Evolutionary conservation across 2,329 filamentous ascomycete genomes (phyloP), one percentile per base, ranked within the genome.

Genomic region (Sporothrix sp.): DNA sequence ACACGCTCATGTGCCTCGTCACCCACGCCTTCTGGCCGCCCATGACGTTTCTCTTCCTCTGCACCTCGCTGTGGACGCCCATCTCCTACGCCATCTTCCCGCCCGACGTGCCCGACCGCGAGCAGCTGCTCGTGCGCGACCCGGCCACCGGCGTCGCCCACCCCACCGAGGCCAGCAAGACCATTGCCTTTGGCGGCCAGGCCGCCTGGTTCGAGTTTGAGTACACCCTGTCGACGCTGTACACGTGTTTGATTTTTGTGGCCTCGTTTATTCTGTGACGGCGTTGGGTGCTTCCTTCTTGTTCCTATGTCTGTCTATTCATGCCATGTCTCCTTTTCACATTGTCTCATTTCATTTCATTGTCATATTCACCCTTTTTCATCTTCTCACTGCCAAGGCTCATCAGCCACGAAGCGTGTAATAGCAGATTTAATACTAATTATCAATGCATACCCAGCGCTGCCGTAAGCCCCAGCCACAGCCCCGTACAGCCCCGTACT

Each of bases 1-100:
- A 74, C 7, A 63, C 71, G n/a, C 65, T 79, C 16, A 59, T 75
- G 47, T 72, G 71, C 56, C 65, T 82, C 9, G 59, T 82, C 23
- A 80, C 78, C 0, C 77, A 81, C 61, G 76, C 75, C 9, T 76
- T 75, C 64, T 82, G 79, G 78, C 78, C 78, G 8, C 78, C 79
- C 0, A 58, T 81, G 44, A 73, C 76, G 0, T 81, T 78, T 64
- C 57, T 79, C 36, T 74, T 75, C 59, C 68, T 75, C 44, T 72
- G 70, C 66, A 72, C 67, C 36, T 74, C 74, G 2, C 64, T 78
- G 21, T 80, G 75, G 74, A 76, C 71, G 0, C 80, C 80, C 0
- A 69, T 84, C 38, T 67, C 69, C 2, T 84, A 84, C 59, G 76
- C 77, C 20, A 73, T 82, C 48, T 74, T 74, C 56, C 80, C 80